Conservation (phyloP, 345 rosid genomes). For the Kandelia obovata region DNA sequence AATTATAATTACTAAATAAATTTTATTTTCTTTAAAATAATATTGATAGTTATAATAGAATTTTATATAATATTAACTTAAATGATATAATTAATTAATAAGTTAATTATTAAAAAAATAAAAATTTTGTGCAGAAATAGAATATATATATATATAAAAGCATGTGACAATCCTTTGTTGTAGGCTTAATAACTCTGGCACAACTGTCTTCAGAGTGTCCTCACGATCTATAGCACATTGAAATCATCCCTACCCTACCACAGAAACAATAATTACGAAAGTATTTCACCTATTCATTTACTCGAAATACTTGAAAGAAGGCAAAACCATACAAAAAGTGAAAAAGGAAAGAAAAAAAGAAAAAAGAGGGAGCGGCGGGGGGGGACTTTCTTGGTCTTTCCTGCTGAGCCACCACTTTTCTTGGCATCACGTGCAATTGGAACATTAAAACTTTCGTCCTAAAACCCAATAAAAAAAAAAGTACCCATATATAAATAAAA, state of each 20-base stretch:
- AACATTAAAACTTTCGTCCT: not conserved
- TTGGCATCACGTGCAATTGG: not conserved
- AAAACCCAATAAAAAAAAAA: too few species aligned
- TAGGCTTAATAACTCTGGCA: not conserved
- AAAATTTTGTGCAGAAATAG: too few species aligned
- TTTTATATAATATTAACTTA: too few species aligned
- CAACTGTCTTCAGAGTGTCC: constrained; percentile 9
- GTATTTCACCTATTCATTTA: not conserved
- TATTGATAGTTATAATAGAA: too few species aligned
- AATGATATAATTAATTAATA: too few species aligned
- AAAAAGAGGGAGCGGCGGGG: not conserved
- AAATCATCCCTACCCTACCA: constrained; percentile 17
- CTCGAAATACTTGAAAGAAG: not conserved
- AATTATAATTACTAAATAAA: too few species aligned
- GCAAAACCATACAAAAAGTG: not conserved
- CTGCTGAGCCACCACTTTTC: not conserved
- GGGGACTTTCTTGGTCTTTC: constrained; percentile 4
- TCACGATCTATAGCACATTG: constrained; percentile 14
- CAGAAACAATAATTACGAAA: too few species aligned
- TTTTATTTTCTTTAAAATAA: too few species aligned
- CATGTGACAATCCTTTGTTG: constrained; percentile 16
- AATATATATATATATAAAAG: too few species aligned
- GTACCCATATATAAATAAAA: too few species aligned
- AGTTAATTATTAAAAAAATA: too few species aligned
- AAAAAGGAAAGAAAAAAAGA: not conserved